Percentiles rank a stretch among this genome's conserved stretches.
Conservation (phyloP, 306 rosid genomes). For the Ochetophila trinervis region DNA sequence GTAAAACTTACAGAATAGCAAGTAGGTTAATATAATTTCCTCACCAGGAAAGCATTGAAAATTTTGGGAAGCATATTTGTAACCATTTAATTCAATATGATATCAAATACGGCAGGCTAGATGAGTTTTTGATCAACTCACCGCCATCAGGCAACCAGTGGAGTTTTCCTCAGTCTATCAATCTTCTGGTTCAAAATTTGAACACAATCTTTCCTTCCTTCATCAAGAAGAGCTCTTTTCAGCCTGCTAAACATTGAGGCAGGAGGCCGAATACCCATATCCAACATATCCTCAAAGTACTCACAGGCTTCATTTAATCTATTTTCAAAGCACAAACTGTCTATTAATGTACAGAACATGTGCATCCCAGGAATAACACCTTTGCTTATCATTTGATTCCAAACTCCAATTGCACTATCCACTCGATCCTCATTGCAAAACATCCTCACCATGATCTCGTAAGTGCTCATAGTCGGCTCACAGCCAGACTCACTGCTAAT, state of each 20-base stretch:
- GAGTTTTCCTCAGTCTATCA: constrained; percentile 59
- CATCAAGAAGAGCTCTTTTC: constrained; percentile 52
- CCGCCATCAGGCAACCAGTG: constrained; percentile 28
- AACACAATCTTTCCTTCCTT: constrained; percentile 45
- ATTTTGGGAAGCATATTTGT: too few relatives aligned
- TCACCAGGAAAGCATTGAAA: too few relatives aligned
- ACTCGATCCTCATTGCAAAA: constrained; percentile 55
- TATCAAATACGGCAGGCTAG: too few relatives aligned
- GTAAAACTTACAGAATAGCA: too few relatives aligned
- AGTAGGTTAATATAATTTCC: too few relatives aligned
- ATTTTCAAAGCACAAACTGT: constrained; percentile 50
- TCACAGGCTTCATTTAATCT: constrained; percentile 73
- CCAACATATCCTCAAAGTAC: constrained; percentile 75
- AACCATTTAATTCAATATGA: too few relatives aligned
- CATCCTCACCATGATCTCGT: constrained; percentile 75
- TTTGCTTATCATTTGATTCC: constrained; percentile 66
- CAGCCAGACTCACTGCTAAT: constrained; percentile 54
- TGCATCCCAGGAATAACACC: constrained; percentile 80
- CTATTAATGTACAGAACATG: constrained; percentile 68
- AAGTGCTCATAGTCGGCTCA: constrained; percentile 67
- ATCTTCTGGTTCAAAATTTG: constrained; percentile 39
- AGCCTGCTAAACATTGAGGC: constrained; percentile 55
- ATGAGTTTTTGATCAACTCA: too few relatives aligned
- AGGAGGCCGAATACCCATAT: constrained; percentile 75
- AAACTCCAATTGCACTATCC: constrained; percentile 59